phyloP scores from a whole-genome alignment of 495 filamentous ascomycete species.

The Penicillium roqueforti region DNA sequence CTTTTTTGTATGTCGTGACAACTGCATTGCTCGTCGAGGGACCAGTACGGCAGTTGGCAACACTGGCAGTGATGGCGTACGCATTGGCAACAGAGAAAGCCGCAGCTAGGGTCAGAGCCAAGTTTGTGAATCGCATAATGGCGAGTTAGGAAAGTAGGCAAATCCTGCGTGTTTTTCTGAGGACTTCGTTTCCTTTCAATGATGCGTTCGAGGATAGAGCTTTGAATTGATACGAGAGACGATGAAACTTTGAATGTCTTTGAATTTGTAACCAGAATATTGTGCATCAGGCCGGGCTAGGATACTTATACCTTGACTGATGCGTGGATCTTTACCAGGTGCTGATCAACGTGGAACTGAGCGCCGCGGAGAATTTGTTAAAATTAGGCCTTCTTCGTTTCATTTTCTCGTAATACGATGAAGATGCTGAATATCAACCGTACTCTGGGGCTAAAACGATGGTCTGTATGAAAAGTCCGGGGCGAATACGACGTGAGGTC shows the following conservation, averaged over 20 bases:
- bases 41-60: slow-evolving; percentile 12
- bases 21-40: slow-evolving; percentile 10
- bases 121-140: slow-evolving; percentile 13
- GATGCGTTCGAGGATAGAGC: no score
- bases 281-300: not conserved
- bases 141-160: no score
- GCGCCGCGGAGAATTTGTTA: no score
- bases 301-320: slow-evolving; percentile 8
- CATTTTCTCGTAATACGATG: slow-evolving; percentile 9
- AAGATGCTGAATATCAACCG: slow-evolving; percentile 5
- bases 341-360: not conserved
- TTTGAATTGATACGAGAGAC: not conserved
- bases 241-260: not conserved
- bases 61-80: slow-evolving; percentile 4
- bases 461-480: not conserved
- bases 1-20: slow-evolving; percentile 8
- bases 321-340: slow-evolving; percentile 4
- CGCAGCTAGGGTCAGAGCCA: slow-evolving; percentile 14
- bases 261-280: slow-evolving; percentile 3
- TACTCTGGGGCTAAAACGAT: slow-evolving; percentile 8
- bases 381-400: slow-evolving; percentile 7
- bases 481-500: slow-evolving; percentile 9
- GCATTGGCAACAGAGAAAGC: slow-evolving; percentile 16
- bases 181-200: not conserved
- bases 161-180: not conserved